Percentiles rank a stretch among this genome's conserved stretches.
Conservation (phyloP, 805 yeast genomes). For the Wickerhamia fluorescens region DNA sequence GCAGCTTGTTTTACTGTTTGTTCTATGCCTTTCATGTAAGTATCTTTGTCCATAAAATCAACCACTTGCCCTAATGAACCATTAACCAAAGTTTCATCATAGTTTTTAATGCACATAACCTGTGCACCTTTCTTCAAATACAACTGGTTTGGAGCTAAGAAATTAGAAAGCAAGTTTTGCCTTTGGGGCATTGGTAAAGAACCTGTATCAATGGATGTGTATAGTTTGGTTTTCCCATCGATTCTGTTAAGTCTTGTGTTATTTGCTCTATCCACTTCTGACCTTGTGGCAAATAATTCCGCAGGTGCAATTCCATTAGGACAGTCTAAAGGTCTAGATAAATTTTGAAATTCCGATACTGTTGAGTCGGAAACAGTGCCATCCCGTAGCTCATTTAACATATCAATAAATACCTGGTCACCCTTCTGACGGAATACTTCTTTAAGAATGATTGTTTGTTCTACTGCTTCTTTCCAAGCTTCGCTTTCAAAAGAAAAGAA, state of each 20-base stretch:
- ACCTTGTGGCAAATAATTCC: conserved; percentile 64
- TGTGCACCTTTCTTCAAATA: conserved; percentile 65
- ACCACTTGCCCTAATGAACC: conserved; percentile 70
- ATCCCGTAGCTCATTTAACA: conserved; percentile 69
- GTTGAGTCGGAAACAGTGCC: conserved; percentile 51
- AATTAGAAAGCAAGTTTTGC: conserved; percentile 43
- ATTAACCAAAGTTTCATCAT: conserved; percentile 66
- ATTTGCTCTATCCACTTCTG: conserved; percentile 67
- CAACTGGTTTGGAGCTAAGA: conserved; percentile 54
- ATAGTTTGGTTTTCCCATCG: conserved; percentile 37
- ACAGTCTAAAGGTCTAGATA: conserved; percentile 45
- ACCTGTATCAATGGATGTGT: conserved; percentile 53
- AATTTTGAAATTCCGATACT: conserved; percentile 39
- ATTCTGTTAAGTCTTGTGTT: conserved; percentile 39
- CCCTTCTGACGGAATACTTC: conserved; percentile 75
- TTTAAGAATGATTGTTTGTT: conserved; percentile 49
- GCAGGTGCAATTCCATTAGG: conserved; percentile 64
- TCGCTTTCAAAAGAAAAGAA: conserved; percentile 59
- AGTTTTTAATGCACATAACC: conserved; percentile 76
- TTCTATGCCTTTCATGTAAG: conserved; percentile 22
- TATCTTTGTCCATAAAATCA: conserved; percentile 42
- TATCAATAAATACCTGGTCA: conserved; percentile 59
- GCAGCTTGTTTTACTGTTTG: no score
- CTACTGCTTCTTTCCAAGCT: conserved; percentile 55
- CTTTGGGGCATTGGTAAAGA: conserved; percentile 34